These are phyloP conservation scores for Saccharomycopsis sp. DNA, from an alignment of 805 yeast species.

Conservation along the genomic window DNA sequence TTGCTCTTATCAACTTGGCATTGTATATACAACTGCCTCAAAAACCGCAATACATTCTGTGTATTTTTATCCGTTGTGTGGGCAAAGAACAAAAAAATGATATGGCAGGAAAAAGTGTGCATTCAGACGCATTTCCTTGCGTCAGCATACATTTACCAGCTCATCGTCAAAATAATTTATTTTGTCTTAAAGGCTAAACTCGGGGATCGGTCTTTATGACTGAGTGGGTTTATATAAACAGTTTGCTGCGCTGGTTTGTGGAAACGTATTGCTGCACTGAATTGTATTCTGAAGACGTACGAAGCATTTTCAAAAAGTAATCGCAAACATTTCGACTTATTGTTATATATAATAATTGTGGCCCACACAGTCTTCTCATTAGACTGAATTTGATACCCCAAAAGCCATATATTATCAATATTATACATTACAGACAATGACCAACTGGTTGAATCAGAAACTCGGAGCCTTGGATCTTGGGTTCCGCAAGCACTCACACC, in stretches of 20 bases:
- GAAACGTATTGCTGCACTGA: not conserved
- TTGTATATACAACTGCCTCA: not conserved
- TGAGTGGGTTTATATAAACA: not conserved
- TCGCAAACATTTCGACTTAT: no score
- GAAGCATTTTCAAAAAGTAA: no score
- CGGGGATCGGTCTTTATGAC: not conserved
- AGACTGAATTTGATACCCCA: not conserved
- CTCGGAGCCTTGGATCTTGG: not conserved
- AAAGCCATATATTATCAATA: not conserved
- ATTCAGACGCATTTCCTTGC: not conserved
- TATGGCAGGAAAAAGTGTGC: not conserved
- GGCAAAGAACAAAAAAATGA: not conserved
- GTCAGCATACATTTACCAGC: not conserved
- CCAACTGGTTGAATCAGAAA: not conserved
- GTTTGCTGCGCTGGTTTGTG: not conserved
- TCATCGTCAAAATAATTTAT: not conserved
- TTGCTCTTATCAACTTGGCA: not conserved
- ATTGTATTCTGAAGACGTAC: not conserved
- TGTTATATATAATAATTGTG: not conserved
- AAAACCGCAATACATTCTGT: not conserved
- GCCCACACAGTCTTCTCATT: not conserved
- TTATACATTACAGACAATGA: not conserved
- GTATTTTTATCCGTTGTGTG: not conserved
- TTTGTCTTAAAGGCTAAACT: not conserved
- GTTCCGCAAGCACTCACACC: not conserved